phyloP scores from a whole-genome alignment of 176 grass and related monocot genomes.

The Oryza longistaminata region DNA sequence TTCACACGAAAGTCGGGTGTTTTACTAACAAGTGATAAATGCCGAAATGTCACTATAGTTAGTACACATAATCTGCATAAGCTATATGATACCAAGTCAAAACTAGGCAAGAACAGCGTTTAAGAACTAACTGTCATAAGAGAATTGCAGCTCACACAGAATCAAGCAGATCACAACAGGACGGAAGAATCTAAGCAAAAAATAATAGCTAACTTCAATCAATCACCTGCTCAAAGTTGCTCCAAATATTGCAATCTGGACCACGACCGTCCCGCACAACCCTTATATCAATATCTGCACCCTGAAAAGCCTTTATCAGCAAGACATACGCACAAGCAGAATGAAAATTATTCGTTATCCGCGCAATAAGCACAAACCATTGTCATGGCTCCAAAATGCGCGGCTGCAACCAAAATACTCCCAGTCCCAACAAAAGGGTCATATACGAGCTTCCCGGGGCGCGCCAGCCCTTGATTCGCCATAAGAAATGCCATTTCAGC shows the following conservation, averaged over 20 bases:
- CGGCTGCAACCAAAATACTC: slow-evolving; percentile 88
- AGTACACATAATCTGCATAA: not conserved
- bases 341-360: not conserved
- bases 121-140: not conserved
- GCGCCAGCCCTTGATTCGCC: slow-evolving; percentile 81
- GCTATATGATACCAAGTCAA: not conserved
- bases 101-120: not conserved
- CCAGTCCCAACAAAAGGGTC: slow-evolving; percentile 97
- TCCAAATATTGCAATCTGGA: slow-evolving; percentile 95
- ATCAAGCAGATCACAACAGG: not conserved
- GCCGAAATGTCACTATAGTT: not conserved
- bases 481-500: slow-evolving; percentile 96
- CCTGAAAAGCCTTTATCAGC: slow-evolving; percentile 63
- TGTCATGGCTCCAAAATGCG: slow-evolving; percentile 97
- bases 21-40: not conserved
- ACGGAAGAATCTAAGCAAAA: slow-evolving; percentile 7
- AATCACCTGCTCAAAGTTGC: slow-evolving; percentile 95
- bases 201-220: not conserved
- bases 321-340: slow-evolving; percentile 5
- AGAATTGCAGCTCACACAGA: not conserved
- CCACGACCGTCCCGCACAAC: slow-evolving; percentile 92
- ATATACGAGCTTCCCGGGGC: slow-evolving; percentile 76
- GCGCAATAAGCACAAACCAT: slow-evolving; percentile 61
- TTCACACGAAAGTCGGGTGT: not conserved
- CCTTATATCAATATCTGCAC: slow-evolving; percentile 99